phyloP scores from a whole-genome alignment of 306 rosid genomes.

The Cucumis melo region DNA sequence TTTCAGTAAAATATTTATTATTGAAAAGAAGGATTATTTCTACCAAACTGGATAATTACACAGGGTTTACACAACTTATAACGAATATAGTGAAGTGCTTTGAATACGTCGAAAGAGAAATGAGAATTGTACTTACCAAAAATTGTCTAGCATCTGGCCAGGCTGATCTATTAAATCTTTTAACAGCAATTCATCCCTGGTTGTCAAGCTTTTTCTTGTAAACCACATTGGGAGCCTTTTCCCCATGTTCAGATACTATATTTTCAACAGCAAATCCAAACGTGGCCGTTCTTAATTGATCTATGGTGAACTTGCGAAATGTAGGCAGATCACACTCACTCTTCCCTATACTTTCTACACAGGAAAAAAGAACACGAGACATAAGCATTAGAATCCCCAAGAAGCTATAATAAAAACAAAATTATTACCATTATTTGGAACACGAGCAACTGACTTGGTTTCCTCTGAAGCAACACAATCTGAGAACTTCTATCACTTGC shows the following conservation, averaged over 20 bases:
- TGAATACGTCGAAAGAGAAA: neutral
- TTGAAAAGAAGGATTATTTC: neutral
- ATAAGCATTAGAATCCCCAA: conserved; percentile 11
- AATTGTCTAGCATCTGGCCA: conserved; percentile 94
- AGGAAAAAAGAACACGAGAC: conserved; percentile 5
- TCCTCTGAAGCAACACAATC: conserved; percentile 5
- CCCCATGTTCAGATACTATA: conserved; percentile 97
- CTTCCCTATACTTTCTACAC: conserved; percentile 50
- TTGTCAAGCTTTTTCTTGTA: conserved; percentile 80
- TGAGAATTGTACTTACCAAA: conserved; percentile 34
- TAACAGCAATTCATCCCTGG: conserved; percentile 74
- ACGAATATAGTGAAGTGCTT: neutral
- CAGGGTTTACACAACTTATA: neutral
- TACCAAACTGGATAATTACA: neutral
- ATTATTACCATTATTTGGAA: conserved; percentile 36
- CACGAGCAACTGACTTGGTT: neutral
- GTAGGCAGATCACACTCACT: conserved; percentile 45
- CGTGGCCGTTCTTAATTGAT: conserved; percentile 72
- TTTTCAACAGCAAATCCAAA: conserved; percentile 82
- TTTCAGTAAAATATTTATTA: neutral
- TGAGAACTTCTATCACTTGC: neutral
- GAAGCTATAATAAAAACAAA: conserved; percentile 1
- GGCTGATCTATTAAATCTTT: conserved; percentile 88
- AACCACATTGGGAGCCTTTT: conserved; percentile 94
- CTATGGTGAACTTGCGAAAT: conserved; percentile 60